Evolutionary conservation across 1,284 basidiomycete genomes (phyloP).

Genomic region (Peniophora sp.): DNA sequence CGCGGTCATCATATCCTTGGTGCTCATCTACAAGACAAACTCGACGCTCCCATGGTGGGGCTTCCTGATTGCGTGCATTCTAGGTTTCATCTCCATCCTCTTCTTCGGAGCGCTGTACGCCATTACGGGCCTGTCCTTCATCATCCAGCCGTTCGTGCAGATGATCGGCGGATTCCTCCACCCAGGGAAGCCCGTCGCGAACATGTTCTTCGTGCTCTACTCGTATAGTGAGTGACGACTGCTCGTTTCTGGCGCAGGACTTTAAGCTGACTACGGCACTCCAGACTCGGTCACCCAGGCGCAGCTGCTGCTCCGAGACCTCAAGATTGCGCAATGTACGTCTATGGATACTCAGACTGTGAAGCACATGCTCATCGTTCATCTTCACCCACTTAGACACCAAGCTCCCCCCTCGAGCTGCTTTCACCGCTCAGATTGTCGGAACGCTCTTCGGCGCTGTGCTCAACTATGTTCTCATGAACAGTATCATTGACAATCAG

Average conservation of each 20-base stretch:
- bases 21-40: constrained; percentile 43
- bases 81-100: constrained; percentile 44
- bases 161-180: constrained; percentile 24
- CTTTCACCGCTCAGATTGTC: constrained; percentile 49
- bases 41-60: constrained; percentile 41
- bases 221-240: constrained; percentile 19
- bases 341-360: constrained; percentile 3
- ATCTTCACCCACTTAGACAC: constrained; percentile 30
- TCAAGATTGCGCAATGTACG: constrained; percentile 32
- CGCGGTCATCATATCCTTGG: constrained; percentile 40
- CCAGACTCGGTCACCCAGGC: constrained; percentile 29
- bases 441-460: constrained; percentile 35
- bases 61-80: constrained; percentile 17
- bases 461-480: constrained; percentile 38
- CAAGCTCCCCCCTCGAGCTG: constrained; percentile 56
- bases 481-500: constrained; percentile 35
- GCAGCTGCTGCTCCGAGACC: constrained; percentile 37
- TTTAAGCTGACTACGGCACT: neutral
- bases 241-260: neutral
- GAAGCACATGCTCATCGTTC: neutral
- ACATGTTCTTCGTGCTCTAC: constrained; percentile 49
- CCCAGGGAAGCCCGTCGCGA: constrained; percentile 35
- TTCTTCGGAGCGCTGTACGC: constrained; percentile 36
- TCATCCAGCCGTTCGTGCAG: constrained; percentile 21
- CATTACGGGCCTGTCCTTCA: constrained; percentile 35